These are phyloP conservation scores for Fistulinella staudtii DNA, from an alignment of 1,284 basidiomycete species.

Conservation along the genomic window DNA sequence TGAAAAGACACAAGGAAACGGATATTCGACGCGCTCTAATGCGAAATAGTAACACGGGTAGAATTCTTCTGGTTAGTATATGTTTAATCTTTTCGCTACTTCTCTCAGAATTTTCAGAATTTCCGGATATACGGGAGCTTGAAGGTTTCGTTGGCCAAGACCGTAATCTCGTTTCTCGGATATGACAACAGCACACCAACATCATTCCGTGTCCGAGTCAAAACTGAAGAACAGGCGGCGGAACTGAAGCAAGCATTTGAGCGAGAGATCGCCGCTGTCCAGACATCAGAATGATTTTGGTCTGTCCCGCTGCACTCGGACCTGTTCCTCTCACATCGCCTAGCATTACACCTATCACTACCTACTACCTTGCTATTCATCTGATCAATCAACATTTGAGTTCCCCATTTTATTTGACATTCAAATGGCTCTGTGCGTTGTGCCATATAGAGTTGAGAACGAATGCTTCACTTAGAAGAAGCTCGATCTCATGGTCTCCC, in stretches of 20 bases:
- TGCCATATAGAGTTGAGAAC: conserved; percentile 93
- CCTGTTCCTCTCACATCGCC: not conserved
- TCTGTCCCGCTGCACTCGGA: not conserved
- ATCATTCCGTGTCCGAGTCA: conserved; percentile 61
- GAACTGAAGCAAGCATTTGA: conserved; percentile 60
- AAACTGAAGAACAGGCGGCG: conserved; percentile 57
- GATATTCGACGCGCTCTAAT: conserved; percentile 55
- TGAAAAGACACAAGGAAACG: conserved; percentile 68
- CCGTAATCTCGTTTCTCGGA: conserved; percentile 61
- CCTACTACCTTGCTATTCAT: conserved; percentile 19
- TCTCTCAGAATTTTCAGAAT: conserved; percentile 51
- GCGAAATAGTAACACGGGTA: conserved; percentile 68
- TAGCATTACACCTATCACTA: conserved; percentile 26
- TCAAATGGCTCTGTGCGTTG: conserved; percentile 90
- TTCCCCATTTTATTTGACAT: conserved; percentile 32
- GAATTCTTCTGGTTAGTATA: conserved; percentile 61
- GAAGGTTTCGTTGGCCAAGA: conserved; percentile 49
- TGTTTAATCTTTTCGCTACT: conserved; percentile 3
- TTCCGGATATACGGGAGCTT: conserved; percentile 57
- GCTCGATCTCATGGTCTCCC: conserved; percentile 93
- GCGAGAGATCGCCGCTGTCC: conserved; percentile 54
- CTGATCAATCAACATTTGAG: conserved; percentile 3
- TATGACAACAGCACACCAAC: conserved; percentile 57
- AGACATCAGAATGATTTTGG: conserved; percentile 28
- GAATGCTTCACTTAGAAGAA: conserved; percentile 94